Base-by-base conservation (phyloP, 768 basidiomycete species). In the Amanita pseudoporphyria region DNA sequence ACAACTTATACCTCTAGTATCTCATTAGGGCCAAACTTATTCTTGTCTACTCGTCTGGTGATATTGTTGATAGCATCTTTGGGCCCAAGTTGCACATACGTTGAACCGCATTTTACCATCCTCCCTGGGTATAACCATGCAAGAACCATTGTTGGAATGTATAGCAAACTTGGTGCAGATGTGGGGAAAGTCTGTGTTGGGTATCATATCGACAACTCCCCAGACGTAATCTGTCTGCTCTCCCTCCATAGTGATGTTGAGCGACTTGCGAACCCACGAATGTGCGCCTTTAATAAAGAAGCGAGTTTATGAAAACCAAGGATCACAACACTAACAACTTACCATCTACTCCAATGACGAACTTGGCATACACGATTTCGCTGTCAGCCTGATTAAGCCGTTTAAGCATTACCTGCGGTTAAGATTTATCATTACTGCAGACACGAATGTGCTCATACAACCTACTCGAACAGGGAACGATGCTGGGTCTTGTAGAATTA, bases 221-320 rank as follows among this genome's bases (percentile, higher is more conserved):
- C 89, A 92, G 16, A 90, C 72, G 51, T 76, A 83, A 47, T 89
- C 81, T 65, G 70, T 73, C 53, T 86, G 81, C 60, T 89, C 85
- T 5, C 88, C 88, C 52, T 87, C 78, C 84, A 90, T 84, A 3
- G 65, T 58, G 45, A 90, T 81, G 7, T 71, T 70, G 7, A 87
- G 67, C 0, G 64, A 49, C 52, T 85, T 87, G 21, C 88, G 76
- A 19, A 90, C 84, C 85, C 87, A 89, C 9, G 85, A 88, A 64
- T 88, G 87, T 0, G 86, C 87, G 5, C 85, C 83, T 85, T 56
- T 37, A 38, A 1, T 44, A n/a, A 47, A 24, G 24, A 9, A 36
- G 38, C 9, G 18, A n/a, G 16, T 24, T n/a, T n/a, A n/a, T n/a
- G n/a, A 31, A 47, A 52, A 48, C 6, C 32, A 12, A 35, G 56